A percentile compares a stretch with the other conserved stretches of the same genome.
These are phyloP conservation scores for Aspergillus costaricaensis DNA, from an alignment of 2,329 filamentous ascomycete species.

Conservation along the genomic window DNA sequence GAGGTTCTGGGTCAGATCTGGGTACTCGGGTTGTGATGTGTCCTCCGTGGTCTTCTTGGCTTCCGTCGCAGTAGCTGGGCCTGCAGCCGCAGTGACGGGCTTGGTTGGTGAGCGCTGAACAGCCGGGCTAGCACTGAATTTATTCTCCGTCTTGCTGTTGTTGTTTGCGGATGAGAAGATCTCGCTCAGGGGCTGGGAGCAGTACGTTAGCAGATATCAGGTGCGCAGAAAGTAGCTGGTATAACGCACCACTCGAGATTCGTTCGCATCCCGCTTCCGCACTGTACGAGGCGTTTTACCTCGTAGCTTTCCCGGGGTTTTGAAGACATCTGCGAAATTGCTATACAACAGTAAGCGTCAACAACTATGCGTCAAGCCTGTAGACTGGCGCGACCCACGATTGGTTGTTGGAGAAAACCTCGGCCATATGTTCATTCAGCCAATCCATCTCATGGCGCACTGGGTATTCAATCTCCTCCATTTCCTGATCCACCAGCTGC, in stretches of 20 bases:
- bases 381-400: conserved; percentile 62
- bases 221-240: background rate
- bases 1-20: conserved; percentile 33
- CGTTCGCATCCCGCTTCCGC: conserved; percentile 46
- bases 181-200: conserved; percentile 48
- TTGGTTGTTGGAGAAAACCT: conserved; percentile 84
- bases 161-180: conserved; percentile 49
- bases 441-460: conserved; percentile 94
- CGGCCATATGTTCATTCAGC: conserved; percentile 97
- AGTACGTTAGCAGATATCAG: conserved; percentile 9
- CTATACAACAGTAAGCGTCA: conserved; percentile 54
- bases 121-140: conserved; percentile 36
- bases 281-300: conserved; percentile 52
- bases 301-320: conserved; percentile 57
- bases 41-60: conserved; percentile 20
- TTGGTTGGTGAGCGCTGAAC: conserved; percentile 40
- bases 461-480: conserved; percentile 90
- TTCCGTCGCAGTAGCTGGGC: conserved; percentile 18
- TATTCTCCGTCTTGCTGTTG: conserved; percentile 40
- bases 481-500: conserved; percentile 75
- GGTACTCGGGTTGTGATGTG: conserved; percentile 31
- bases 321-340: conserved; percentile 93
- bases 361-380: conserved; percentile 6
- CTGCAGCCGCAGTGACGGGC: conserved; percentile 17
- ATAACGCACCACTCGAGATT: conserved; percentile 47